Evolutionary conservation across 208 protist genomes (phyloP).

Genomic region (Crithidia thermophila): DNA sequence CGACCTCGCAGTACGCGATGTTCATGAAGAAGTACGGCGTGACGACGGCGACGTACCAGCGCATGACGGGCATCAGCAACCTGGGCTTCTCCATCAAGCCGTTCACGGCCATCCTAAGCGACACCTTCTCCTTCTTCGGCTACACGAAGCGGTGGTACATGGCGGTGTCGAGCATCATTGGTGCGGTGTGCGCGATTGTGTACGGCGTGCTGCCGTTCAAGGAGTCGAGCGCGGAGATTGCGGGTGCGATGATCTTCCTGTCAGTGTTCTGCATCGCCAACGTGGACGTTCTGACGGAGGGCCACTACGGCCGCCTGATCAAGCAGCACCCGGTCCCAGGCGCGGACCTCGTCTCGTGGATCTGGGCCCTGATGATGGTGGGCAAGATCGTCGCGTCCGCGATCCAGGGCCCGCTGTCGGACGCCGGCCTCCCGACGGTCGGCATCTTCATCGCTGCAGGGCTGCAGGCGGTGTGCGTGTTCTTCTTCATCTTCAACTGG

Average conservation of each 20-base stretch:
- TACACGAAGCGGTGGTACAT: slow-evolving; percentile 62
- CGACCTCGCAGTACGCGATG: slow-evolving; percentile 36
- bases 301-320: slow-evolving; percentile 50
- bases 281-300: slow-evolving; percentile 51
- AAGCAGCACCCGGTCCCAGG: slow-evolving; percentile 26
- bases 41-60: slow-evolving; percentile 27
- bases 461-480: slow-evolving; percentile 23
- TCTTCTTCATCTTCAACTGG: slow-evolving; percentile 51
- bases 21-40: slow-evolving; percentile 40
- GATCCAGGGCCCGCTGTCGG: slow-evolving; percentile 43
- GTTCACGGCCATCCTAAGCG: slow-evolving; percentile 39
- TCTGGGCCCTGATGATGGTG: slow-evolving; percentile 38
- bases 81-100: slow-evolving; percentile 61
- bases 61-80: slow-evolving; percentile 27
- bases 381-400: slow-evolving; percentile 31
- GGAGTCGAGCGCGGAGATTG: slow-evolving; percentile 24
- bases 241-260: slow-evolving; percentile 39
- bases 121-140: slow-evolving; percentile 40
- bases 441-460: slow-evolving; percentile 34
- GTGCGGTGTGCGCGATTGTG: slow-evolving; percentile 28
- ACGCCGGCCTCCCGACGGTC: slow-evolving; percentile 26
- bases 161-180: slow-evolving; percentile 30
- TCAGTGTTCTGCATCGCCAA: slow-evolving; percentile 38
- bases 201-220: slow-evolving; percentile 37
- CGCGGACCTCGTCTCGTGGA: slow-evolving; percentile 38